Base-by-base conservation (phyloP, 225 moss, liverwort and hornwort genomes). In the Pseudisothecium myosuroides region DNA sequence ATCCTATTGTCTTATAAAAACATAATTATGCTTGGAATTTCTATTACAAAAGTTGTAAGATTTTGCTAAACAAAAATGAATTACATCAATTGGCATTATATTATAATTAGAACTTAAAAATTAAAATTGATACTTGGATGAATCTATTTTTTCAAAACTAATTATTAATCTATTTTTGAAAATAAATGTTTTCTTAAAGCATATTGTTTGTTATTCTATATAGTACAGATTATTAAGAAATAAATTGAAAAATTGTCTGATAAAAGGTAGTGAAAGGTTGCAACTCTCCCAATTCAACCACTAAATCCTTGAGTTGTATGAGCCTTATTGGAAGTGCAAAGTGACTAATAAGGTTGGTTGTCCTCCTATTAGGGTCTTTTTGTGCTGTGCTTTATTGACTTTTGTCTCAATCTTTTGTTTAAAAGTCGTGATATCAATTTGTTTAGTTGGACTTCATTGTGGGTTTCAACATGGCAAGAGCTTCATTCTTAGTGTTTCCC, bases 311-410 rank as follows among this genome's bases (percentile, higher is more conserved):
- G 8, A 28, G 1, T 39, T 59, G 28, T 58, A 81, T 6, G 12
- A 12, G 9, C 20, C 45, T 45, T 45, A 63, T 34, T 32, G 2
- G 5, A 47, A 62, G 2, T 10, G 6, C 22, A 45, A 82, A 43
- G 31, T 62, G 7, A 45, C 6, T 7, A 45, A 20, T 45, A 47
- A 0, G 0, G 0, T 45, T 34, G 45, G 10, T 62, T 0, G 0
- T 31, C 15, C 0, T 45, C 7, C 4, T 34, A 0, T 10, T 15
- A 43, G 9, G 32, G 19, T 59, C 39, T 59, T 7, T 2, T 81
- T 31, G 5, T 60, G 0, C 41, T 5, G 13, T 60, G 0, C 43
- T 81, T 16, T 34, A 21, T 39, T 56, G 11, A 58, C 3, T 18
- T 28, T 39, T 28, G 7, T 28, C 3, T 59, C 41, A 59, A 59